Evolutionary conservation across 805 yeast genomes (phyloP), one percentile per base, ranked within the genome.

Genomic region (Priceomyces carsonii): DNA sequence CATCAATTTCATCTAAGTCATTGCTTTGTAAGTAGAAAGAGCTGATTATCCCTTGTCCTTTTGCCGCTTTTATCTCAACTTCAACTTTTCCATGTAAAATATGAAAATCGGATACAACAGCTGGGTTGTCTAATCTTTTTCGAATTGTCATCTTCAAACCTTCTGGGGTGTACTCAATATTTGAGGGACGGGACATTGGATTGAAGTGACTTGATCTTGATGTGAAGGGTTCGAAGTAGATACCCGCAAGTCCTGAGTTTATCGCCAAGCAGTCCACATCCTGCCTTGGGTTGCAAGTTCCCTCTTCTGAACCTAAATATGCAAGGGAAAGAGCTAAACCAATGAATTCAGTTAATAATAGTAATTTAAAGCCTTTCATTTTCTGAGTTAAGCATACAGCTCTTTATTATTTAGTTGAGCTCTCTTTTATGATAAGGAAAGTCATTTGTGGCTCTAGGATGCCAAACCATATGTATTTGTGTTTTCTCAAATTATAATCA

Each of bases 1-100:
- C 45, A 35, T 68, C 72, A 23, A 68, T 66, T 39, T 66, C 72
- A 42, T 68, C 73, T 38, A 62, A 49, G 44, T 65, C 71, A 37
- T 65, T 65, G 29, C 68, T 61, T 40, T 66, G 72, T n/a, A 67
- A 38, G 43, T 67, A 67, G 28, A 66, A 58, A 16, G 67, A 59
- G 16, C 63, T 54, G n/a, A 68, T 54, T 14, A 68, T 53, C 1
- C 73, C 73, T 4, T 28, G 32, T 1, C 71, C 73, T 0, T 36
- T 14, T 1, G 67, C 51, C 2, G 60, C 67, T 35, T 36, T 41
- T 12, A 67, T 47, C 18, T 61, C 68, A 10, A 60, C 67, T 42
- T 57, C 66, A 2, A 57, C 70, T 33, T 52, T 53, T 4, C 73
- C 73, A 38, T 63, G 57, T 36, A 61, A 40, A 7, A 67, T 49